A percentile compares a stretch with the other conserved stretches of the same genome.
Conservation (phyloP, 2,329 filamentous ascomycete species). For the Dothideomycetidae sp. region DNA sequence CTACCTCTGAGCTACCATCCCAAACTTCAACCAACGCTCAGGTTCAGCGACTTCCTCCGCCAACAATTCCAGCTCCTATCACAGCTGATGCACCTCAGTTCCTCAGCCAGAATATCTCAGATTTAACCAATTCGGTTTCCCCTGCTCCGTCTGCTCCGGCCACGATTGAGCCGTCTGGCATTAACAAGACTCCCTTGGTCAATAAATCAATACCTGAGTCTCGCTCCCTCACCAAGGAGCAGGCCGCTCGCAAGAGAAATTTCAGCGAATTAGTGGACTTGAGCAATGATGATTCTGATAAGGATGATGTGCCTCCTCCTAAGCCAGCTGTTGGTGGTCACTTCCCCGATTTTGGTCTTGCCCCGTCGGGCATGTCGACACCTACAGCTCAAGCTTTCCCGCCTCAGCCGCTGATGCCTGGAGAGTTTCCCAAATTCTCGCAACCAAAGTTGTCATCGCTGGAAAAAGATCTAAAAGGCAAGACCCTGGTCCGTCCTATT, state of each 20-base stretch:
- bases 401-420: background rate
- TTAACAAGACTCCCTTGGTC: constrained; percentile 1
- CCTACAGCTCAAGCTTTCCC: background rate
- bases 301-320: constrained; percentile 28
- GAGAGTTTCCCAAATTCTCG: constrained; percentile 1
- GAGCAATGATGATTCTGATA: constrained; percentile 32
- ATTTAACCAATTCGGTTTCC: background rate
- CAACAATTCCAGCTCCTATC: background rate
- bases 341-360: background rate
- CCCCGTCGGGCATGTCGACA: background rate
- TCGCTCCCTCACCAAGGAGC: constrained; percentile 34
- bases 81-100: background rate
- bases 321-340: constrained; percentile 19
- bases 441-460: background rate
- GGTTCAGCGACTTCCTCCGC: constrained; percentile 5
- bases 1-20: background rate
- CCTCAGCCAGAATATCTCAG: background rate
- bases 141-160: background rate
- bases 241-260: constrained; percentile 40
- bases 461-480: constrained; percentile 16
- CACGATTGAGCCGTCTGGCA: background rate
- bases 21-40: constrained; percentile 11
- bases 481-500: constrained; percentile 31
- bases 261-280: constrained; percentile 42
- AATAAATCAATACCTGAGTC: constrained; percentile 13